Percentiles rank a stretch among this genome's conserved stretches.
These are phyloP conservation scores for Penicillium fimorum DNA, from an alignment of 495 filamentous ascomycete species.

Conservation along the genomic window DNA sequence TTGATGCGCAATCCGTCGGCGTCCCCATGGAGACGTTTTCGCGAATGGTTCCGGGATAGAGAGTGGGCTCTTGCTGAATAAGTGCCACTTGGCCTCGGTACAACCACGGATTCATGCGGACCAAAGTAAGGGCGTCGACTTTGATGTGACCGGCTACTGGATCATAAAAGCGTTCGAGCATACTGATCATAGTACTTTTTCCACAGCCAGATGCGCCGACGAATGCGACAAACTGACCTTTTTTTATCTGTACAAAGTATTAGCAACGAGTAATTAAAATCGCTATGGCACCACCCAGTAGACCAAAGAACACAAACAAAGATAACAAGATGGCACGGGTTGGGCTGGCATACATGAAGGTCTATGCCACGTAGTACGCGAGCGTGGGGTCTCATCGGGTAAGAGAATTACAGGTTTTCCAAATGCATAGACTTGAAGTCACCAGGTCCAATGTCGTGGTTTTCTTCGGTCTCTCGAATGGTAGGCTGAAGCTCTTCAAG, in stretches of 20 bases:
- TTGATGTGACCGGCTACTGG: slow-evolving; percentile 31
- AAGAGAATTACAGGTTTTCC: slow-evolving; percentile 56
- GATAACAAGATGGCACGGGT: not conserved
- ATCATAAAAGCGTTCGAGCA: slow-evolving; percentile 58
- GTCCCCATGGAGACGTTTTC: slow-evolving; percentile 46
- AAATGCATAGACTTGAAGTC: slow-evolving; percentile 41
- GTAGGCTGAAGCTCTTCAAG: slow-evolving; percentile 36
- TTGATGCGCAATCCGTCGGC: slow-evolving; percentile 15
- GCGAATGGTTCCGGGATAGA: slow-evolving; percentile 44
- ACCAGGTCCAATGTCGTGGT: slow-evolving; percentile 24
- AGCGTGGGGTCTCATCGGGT: slow-evolving; percentile 36
- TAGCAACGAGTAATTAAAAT: not conserved
- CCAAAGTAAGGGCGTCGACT: slow-evolving; percentile 23
- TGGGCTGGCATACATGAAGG: slow-evolving; percentile 7
- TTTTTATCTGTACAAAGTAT: slow-evolving; percentile 16
- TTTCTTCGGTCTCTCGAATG: slow-evolving; percentile 39
- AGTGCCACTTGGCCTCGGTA: slow-evolving; percentile 33
- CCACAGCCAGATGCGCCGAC: slow-evolving; percentile 58
- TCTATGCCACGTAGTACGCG: slow-evolving; percentile 15
- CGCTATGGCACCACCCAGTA: not conserved
- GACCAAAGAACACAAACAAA: not conserved
- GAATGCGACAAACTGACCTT: slow-evolving; percentile 48
- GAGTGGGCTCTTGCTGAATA: slow-evolving; percentile 42
- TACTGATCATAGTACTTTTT: slow-evolving; percentile 54
- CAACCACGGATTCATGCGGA: slow-evolving; percentile 13